Percentiles rank a stretch among this genome's conserved stretches.
phyloP scores from a whole-genome alignment of 495 filamentous ascomycete genomes.

The Pyronema omphalodes region DNA sequence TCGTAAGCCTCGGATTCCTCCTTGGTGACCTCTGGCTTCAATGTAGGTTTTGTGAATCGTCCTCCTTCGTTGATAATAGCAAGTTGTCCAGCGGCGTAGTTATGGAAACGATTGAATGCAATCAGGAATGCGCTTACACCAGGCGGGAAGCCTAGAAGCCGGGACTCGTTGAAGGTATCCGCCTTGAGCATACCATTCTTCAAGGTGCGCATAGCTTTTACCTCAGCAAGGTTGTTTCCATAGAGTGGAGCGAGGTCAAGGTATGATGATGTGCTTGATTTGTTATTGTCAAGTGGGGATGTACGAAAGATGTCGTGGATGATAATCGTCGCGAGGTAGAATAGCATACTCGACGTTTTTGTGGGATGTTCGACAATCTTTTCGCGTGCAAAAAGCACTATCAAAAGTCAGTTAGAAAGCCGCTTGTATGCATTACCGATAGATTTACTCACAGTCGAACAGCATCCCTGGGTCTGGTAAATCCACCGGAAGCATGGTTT shows the following conservation, averaged over 20 bases:
- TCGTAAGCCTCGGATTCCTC: conserved; percentile 23
- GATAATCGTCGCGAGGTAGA: conserved; percentile 74
- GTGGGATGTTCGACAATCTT: conserved; percentile 44
- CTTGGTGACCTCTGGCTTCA: conserved; percentile 27
- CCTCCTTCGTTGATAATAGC: conserved; percentile 28
- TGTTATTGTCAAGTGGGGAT: conserved; percentile 29
- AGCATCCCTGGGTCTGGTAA: conserved; percentile 53
- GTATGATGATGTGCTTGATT: conserved; percentile 37
- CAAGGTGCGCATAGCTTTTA: conserved; percentile 30
- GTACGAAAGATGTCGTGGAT: conserved; percentile 46
- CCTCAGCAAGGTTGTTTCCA: conserved; percentile 31
- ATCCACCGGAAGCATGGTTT: conserved; percentile 10
- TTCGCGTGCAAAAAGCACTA: conserved; percentile 40
- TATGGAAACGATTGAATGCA: conserved; percentile 30
- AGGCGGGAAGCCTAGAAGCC: conserved; percentile 33
- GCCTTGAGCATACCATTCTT: conserved; percentile 34
- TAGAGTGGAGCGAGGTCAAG: conserved; percentile 39
- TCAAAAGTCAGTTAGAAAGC: neutral
- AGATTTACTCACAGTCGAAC: conserved; percentile 37
- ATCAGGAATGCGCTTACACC: conserved; percentile 30
- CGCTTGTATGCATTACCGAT: no score
- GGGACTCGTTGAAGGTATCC: conserved; percentile 33
- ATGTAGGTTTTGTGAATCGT: conserved; percentile 19
- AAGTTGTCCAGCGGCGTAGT: conserved; percentile 26
- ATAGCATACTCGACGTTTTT: conserved; percentile 66